Conservation (phyloP, 768 basidiomycete species). For the Boletus edulis region DNA sequence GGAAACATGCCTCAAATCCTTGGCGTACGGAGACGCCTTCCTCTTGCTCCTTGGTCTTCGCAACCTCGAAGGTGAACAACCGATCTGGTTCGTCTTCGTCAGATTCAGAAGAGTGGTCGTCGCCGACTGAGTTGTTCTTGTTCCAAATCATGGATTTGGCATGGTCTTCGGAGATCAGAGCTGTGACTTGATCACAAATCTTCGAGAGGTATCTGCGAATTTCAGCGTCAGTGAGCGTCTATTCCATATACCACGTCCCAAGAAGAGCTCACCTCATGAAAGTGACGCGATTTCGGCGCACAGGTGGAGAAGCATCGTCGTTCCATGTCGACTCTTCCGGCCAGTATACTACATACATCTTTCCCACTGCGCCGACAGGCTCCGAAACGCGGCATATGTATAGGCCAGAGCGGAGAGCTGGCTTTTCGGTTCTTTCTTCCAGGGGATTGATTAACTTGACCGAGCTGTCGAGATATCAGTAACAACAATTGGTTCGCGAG, state of each 20-base stretch:
- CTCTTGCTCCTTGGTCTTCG: conserved; percentile 56
- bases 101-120: conserved; percentile 23
- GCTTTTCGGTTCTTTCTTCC: conserved; percentile 5
- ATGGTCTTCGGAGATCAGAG: conserved; percentile 48
- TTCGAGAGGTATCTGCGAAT: conserved; percentile 53
- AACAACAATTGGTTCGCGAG: neutral
- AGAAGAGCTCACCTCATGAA: conserved; percentile 55
- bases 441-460: conserved; percentile 2
- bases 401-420: conserved; percentile 47
- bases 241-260: neutral
- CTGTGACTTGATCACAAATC: conserved; percentile 51
- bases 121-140: conserved; percentile 28
- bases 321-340: conserved; percentile 60
- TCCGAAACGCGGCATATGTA: conserved; percentile 37
- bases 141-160: conserved; percentile 44
- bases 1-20: conserved; percentile 44
- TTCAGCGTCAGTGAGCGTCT: neutral
- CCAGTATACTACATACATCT: conserved; percentile 57
- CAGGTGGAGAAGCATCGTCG: conserved; percentile 45
- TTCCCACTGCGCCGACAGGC: conserved; percentile 7
- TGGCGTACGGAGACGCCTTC: conserved; percentile 42
- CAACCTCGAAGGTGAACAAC: conserved; percentile 54
- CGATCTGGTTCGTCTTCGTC: conserved; percentile 44
- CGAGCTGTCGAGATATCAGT: conserved; percentile 10
- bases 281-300: conserved; percentile 51